Base-by-base conservation (phyloP, 805 yeast genomes). In the Tetrapisispora fleetii region DNA sequence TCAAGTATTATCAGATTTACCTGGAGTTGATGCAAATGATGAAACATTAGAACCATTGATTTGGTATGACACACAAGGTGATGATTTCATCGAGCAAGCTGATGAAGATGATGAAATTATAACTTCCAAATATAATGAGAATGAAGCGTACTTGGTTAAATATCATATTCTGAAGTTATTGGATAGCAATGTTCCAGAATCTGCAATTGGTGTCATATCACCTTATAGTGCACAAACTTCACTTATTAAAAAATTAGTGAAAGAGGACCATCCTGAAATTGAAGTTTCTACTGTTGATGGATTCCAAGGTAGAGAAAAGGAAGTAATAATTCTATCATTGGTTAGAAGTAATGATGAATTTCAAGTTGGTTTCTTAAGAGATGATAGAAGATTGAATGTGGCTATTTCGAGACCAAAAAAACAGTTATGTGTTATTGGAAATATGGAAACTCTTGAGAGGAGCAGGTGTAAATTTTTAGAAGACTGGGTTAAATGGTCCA, bases 11-110 rank as follows among this genome's bases (percentile, higher is more conserved):
- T 53, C 62, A 1, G 95, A 87, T 54, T 57, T 90, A 21, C 74
- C 76, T 0, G 66, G 67, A 5, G 76, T 73, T 2, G 69, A 69
- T 6, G 63, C 62, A 3, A 74, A 71, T 42, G 89, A 82, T 24
- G 81, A 77, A 10, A 78, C 91, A 0, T 63, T 62, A 1, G 69
- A 70, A 1, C 78, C 82, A 2, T 60, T 83, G 0, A 69, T 88
- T 1, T 90, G 96, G 96, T 81, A 83, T 54, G 98, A 93, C 58
- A 93, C 98, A 0, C 93, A 88, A 67, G 96, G 96, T 17, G 95
- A 88, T 8, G 85, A 82, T 36, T 89, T 73, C 58, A 79, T 78
- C 0, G 97, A 90, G 59, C 69, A 70, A 49, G 71, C 73, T 17
- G 72, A 69, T 14, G 64, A 64, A 5, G 67, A 65, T 35, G 58